These are phyloP conservation scores for Endocalyx cinctus DNA, from an alignment of 2,329 filamentous ascomycete genomes.

Conservation along the genomic window DNA sequence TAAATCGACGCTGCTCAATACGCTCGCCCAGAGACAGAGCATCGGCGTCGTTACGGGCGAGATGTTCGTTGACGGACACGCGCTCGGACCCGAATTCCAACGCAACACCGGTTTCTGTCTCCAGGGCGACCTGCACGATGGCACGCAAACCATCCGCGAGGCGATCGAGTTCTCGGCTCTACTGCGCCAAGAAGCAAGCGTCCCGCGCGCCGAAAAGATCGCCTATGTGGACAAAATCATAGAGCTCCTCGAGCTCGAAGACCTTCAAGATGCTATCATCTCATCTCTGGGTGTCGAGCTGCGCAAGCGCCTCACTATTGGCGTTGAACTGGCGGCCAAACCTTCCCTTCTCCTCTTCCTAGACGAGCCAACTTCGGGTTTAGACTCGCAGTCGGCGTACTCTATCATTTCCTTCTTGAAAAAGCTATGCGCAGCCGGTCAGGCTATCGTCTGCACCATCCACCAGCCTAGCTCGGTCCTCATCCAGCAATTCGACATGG, in stretches of 20 bases:
- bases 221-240: conserved; percentile 92
- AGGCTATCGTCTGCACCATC: conserved; percentile 71
- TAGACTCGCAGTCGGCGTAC: conserved; percentile 66
- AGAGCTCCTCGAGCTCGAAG: conserved; percentile 69
- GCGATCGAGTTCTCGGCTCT: conserved; percentile 76
- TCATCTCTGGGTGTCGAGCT: conserved; percentile 63
- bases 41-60: conserved; percentile 61
- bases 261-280: conserved; percentile 64
- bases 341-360: conserved; percentile 64
- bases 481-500: conserved; percentile 70
- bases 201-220: conserved; percentile 72
- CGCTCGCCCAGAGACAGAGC: conserved; percentile 65
- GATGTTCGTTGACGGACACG: conserved; percentile 66
- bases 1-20: conserved; percentile 80
- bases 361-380: conserved; percentile 67
- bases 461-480: conserved; percentile 67
- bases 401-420: conserved; percentile 65
- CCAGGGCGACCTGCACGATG: conserved; percentile 68
- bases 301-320: conserved; percentile 68
- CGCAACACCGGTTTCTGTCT: conserved; percentile 67
- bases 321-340: conserved; percentile 67
- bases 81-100: conserved; percentile 60
- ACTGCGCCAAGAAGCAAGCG: conserved; percentile 72
- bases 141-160: conserved; percentile 76
- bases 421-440: conserved; percentile 61